Base-by-base conservation (phyloP, 768 basidiomycete genomes). In the Mrakia frigida region DNA sequence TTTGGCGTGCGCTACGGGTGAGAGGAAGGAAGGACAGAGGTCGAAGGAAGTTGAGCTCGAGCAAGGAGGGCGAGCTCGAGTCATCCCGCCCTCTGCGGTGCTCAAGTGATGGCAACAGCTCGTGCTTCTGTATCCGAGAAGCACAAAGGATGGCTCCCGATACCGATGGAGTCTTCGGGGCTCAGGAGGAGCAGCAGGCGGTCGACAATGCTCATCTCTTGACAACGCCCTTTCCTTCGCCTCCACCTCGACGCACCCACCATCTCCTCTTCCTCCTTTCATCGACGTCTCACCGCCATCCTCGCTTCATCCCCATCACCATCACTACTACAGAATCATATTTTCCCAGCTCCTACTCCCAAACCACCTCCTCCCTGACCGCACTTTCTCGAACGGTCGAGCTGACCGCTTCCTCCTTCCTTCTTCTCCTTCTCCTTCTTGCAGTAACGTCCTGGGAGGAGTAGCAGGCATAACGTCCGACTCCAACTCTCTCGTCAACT, bases 381-480 rank as follows among this genome's bases (percentile, higher is more conserved):
- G 28, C 7, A 7, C 59, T n/a, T n/a, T 33, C 23, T n/a, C 56
- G 43, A n/a, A 21, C 56, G 13, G 16, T 39, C 53, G 21, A n/a
- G 53, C 72, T 81, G 63, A 75, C 79, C 53, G 53, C 33, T 53
- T 35, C 31, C 41, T 63, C 33, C 39, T 46, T 23, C 60, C 41
- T 5, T 31, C 23, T 35, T 37, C 21, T 37, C 21, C 39, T 31
- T 23, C 33, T 6, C 52, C 14, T 60, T 59, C 70, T 25, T 41
- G 23, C 81, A 98, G 96, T 80, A 98, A 98, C 85, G 92, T 97
- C 78, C 90, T 99, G 73, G 90, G 90, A 16, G 96, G 94, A 43
- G 93, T 98, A 11, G 97, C 97, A 5, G 97, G 97, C 18, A 88
- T 94, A 81, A 96, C 94, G 0, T 94, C 97, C 7, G 97, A 99